A percentile compares a stretch with the other conserved stretches of the same genome.
These are phyloP conservation scores for Cercospora canescens DNA, from an alignment of 2,329 filamentous ascomycete species.

Conservation along the genomic window DNA sequence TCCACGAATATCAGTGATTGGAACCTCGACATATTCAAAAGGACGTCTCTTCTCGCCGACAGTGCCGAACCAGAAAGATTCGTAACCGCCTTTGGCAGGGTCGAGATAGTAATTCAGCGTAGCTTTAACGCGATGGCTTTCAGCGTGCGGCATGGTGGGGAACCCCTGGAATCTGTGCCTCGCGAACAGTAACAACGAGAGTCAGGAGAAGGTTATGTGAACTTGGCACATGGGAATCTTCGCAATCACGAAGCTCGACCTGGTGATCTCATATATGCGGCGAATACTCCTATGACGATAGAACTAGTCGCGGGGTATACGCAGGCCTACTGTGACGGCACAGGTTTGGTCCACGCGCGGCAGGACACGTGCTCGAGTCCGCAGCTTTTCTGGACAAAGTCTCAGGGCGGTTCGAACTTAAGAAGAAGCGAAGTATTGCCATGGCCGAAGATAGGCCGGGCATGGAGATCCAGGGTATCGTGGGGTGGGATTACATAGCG, in stretches of 20 bases:
- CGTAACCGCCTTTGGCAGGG: constrained; percentile 14
- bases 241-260: background rate
- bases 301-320: background rate
- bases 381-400: background rate
- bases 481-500: background rate
- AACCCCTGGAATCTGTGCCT: background rate
- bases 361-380: background rate
- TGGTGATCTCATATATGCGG: background rate
- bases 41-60: constrained; percentile 13
- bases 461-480: background rate
- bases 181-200: background rate
- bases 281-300: background rate
- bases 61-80: constrained; percentile 12
- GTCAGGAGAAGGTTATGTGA: background rate
- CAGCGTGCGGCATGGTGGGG: background rate
- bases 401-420: background rate
- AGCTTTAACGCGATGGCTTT: constrained; percentile 2
- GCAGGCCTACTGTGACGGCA: no score
- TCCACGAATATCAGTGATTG: constrained; percentile 43
- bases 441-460: background rate
- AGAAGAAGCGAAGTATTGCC: background rate
- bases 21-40: constrained; percentile 33
- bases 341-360: background rate
- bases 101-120: constrained; percentile 20
- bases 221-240: background rate